Conservation (phyloP, 371 early-diverging fungal genomes). For the Mortierella sp. region DNA sequence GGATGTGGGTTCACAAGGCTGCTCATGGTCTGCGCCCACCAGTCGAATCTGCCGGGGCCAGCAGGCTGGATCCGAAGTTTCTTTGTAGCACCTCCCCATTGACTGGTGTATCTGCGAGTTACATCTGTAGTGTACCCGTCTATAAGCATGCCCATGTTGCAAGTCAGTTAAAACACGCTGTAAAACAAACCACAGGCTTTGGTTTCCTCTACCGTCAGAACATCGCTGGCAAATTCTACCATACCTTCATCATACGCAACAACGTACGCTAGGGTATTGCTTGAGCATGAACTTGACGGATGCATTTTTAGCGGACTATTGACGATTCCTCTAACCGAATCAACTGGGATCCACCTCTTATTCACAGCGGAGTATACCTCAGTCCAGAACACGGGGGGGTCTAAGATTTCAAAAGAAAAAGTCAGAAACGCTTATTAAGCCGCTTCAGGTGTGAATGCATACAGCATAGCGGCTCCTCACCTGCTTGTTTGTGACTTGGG, state of each 20-base stretch:
- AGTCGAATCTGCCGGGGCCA: slow-evolving; percentile 55
- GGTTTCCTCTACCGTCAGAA: too few relatives aligned
- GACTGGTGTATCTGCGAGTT: slow-evolving; percentile 72
- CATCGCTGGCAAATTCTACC: not conserved
- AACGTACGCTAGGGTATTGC: slow-evolving; percentile 67
- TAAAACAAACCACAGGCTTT: not conserved
- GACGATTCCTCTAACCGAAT: slow-evolving; percentile 68
- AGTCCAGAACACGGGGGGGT: slow-evolving; percentile 68
- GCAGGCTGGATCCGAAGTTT: slow-evolving; percentile 62
- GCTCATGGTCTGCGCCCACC: slow-evolving; percentile 63
- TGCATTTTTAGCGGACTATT: slow-evolving; percentile 66
- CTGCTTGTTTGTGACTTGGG: slow-evolving; percentile 31
- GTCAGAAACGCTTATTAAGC: not conserved
- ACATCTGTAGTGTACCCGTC: slow-evolving; percentile 69
- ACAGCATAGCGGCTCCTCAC: slow-evolving; percentile 9
- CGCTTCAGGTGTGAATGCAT: not conserved
- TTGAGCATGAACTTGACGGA: slow-evolving; percentile 53
- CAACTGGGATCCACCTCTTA: slow-evolving; percentile 71
- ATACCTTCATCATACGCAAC: slow-evolving; percentile 65
- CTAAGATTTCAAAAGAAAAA: not conserved
- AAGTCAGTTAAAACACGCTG: too few relatives aligned
- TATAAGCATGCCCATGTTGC: not conserved
- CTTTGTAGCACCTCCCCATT: slow-evolving; percentile 65
- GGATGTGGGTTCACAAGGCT: slow-evolving; percentile 35
- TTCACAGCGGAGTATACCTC: slow-evolving; percentile 64